Base-by-base conservation (phyloP, 208 protist species). In the Sergeia podlipaevii region DNA sequence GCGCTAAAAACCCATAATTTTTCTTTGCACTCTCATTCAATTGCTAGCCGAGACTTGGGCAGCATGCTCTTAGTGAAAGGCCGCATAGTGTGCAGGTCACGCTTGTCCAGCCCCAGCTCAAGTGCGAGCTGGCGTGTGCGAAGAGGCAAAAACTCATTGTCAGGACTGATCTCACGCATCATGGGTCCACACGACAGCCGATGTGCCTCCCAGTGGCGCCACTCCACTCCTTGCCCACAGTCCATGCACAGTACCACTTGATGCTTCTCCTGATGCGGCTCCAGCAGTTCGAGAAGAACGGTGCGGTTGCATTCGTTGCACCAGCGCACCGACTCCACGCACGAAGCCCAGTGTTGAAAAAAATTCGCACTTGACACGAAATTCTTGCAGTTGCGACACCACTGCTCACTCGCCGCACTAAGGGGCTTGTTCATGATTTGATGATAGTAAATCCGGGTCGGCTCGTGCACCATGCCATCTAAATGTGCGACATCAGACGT, bases 331-430 rank as follows among this genome's bases (percentile, higher is more conserved):
- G 77, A 52, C 41, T 69, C 47, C 26, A 96, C 75, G 58, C 89
- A 96, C 26, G 46, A 1, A 8, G 57, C 30, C 86, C 89, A 96
- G 66, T 96, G 89, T 26, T 64, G 52, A 30, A 80, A 88, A 53
- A 96, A 96, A 17, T 33, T 46, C 3, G 27, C 44, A 0, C 79
- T 77, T 17, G 78, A 60, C 8, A 96, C 73, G 41, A 91, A 91
- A 7, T 68, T 56, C 55, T 96, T 96, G 67, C 89, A 96, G 69
- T 96, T 96, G 42, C 84, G 80, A 65, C 89, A 96, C 84, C 86
- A 96, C 60, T 91, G 80, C 77, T 93, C 79, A 27, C 27, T 48
- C 4, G 65, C 70, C 5, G 56, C 44, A 24, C 51, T 33, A 44
- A 91, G 41, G n/a, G 84, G 70, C 36, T 34, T 21, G 10, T 68